A percentile compares a stretch with the other conserved stretches of the same genome.
Conservation (phyloP, 345 rosid genomes). For the Trapa incisa region DNA sequence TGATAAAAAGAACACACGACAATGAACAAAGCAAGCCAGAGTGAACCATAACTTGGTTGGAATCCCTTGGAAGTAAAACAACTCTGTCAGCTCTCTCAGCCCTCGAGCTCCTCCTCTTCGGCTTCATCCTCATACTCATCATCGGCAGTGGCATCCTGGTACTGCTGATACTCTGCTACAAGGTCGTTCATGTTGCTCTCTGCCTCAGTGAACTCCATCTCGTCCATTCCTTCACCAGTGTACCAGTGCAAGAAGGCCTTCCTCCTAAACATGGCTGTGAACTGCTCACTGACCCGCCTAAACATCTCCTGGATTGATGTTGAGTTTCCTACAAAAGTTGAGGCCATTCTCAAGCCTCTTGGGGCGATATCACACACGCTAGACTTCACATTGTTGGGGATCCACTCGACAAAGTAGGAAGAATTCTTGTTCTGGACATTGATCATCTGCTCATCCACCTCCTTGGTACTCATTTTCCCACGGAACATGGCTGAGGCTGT, state of each 20-base stretch:
- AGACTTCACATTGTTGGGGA: conserved; percentile 60
- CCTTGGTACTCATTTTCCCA: conserved; percentile 97
- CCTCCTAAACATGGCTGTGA: conserved; percentile 94
- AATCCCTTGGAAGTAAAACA: not conserved
- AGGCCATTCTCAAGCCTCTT: conserved; percentile 41
- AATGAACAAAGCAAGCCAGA: not conserved
- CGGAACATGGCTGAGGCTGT: conserved; percentile 96
- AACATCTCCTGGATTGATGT: conserved; percentile 96
- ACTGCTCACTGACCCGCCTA: conserved; percentile 96
- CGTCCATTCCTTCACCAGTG: conserved; percentile 97
- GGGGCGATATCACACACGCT: conserved; percentile 53
- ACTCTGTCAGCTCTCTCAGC: conserved; percentile 3
- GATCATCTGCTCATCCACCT: conserved; percentile 89
- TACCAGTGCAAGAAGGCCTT: conserved; percentile 98
- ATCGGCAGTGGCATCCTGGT: conserved; percentile 89
- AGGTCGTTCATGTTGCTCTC: conserved; percentile 97
- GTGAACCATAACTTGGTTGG: not conserved
- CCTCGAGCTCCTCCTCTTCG: conserved; percentile 28
- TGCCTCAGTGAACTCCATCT: conserved; percentile 97
- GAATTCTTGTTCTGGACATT: conserved; percentile 98
- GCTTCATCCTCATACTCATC: conserved; percentile 78
- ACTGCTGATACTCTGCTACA: conserved; percentile 90
- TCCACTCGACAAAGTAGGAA: conserved; percentile 94
- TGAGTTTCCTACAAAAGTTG: conserved; percentile 64
- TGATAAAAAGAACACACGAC: too few relatives aligned